Evolutionary conservation across 768 basidiomycete species (phyloP).

Genomic region (Panaeolus papilionaceus): DNA sequence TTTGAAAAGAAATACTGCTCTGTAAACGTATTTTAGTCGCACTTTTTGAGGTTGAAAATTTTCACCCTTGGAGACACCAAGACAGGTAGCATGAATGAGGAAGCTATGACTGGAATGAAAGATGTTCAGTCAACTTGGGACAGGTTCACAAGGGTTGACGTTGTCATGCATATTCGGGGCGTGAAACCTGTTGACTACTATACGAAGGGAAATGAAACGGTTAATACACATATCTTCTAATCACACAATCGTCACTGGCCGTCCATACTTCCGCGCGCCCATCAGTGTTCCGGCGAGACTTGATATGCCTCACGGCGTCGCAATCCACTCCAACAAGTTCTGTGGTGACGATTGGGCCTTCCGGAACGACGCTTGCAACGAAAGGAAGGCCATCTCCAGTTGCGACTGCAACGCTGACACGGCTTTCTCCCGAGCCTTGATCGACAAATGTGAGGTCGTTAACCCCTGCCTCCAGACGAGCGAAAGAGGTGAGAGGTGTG

Average conservation of each 20-base stretch:
- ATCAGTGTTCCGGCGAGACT: constrained; percentile 28
- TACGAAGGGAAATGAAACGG: constrained; percentile 1
- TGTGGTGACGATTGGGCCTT: constrained; percentile 47
- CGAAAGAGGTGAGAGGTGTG: constrained; percentile 46
- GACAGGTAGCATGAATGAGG: too few relatives aligned
- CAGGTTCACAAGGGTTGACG: constrained; percentile 2
- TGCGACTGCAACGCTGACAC: constrained; percentile 50
- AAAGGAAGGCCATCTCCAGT: constrained; percentile 69
- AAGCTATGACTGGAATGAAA: not conserved
- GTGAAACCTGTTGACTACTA: constrained; percentile 8
- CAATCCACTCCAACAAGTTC: constrained; percentile 69
- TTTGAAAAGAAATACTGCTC: not conserved
- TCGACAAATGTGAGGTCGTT: constrained; percentile 52
- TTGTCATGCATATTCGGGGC: not conserved
- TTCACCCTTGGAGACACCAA: not conserved
- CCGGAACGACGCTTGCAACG: constrained; percentile 48
- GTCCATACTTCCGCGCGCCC: constrained; percentile 35
- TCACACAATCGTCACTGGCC: constrained; percentile 68
- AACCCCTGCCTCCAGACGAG: constrained; percentile 52
- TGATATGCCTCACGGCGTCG: constrained; percentile 58
- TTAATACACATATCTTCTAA: constrained; percentile 49
- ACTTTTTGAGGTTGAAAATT: not conserved
- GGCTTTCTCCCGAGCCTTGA: constrained; percentile 23
- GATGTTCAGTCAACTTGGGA: not conserved
- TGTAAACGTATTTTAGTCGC: not conserved